Conservation (phyloP, 1,139 yeast species). For the Debaryomyces subglobosus region DNA sequence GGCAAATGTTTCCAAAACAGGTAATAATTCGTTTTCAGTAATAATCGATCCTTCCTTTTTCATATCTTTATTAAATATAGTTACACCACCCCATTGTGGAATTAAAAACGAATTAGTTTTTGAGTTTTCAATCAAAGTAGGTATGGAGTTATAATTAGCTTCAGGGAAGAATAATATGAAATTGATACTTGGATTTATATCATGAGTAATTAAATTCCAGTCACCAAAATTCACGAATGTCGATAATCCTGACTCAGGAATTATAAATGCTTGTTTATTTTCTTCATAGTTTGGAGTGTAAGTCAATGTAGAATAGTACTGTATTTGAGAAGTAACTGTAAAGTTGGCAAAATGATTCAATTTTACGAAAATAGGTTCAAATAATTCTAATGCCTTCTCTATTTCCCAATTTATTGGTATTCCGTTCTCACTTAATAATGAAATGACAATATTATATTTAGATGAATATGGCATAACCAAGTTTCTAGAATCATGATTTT, state of each 20-base stretch:
- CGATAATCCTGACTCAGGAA: constrained; percentile 53
- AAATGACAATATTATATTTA: constrained; percentile 66
- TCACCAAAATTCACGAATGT: constrained; percentile 78
- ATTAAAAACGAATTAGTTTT: constrained; percentile 69
- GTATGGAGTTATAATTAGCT: constrained; percentile 43
- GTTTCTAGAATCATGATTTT: constrained; percentile 24
- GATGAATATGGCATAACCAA: constrained; percentile 61
- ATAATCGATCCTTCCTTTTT: constrained; percentile 29
- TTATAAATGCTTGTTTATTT: constrained; percentile 31
- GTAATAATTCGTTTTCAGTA: constrained; percentile 50
- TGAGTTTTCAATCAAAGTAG: constrained; percentile 49
- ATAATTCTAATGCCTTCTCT: constrained; percentile 26
- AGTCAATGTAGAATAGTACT: constrained; percentile 59
- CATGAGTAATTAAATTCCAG: constrained; percentile 68
- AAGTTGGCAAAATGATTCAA: constrained; percentile 63
- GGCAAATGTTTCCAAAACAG: constrained; percentile 69
- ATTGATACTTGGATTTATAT: constrained; percentile 66
- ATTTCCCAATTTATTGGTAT: constrained; percentile 44
- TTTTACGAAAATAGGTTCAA: constrained; percentile 30
- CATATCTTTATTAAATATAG: constrained; percentile 49
- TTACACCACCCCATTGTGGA: constrained; percentile 90
- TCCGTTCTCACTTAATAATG: constrained; percentile 50
- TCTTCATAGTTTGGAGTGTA: constrained; percentile 29
- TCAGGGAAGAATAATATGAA: constrained; percentile 68
- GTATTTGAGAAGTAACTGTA: constrained; percentile 78